Conservation (phyloP, 2,329 filamentous ascomycete genomes). For the Albifimbria verrucaria region DNA sequence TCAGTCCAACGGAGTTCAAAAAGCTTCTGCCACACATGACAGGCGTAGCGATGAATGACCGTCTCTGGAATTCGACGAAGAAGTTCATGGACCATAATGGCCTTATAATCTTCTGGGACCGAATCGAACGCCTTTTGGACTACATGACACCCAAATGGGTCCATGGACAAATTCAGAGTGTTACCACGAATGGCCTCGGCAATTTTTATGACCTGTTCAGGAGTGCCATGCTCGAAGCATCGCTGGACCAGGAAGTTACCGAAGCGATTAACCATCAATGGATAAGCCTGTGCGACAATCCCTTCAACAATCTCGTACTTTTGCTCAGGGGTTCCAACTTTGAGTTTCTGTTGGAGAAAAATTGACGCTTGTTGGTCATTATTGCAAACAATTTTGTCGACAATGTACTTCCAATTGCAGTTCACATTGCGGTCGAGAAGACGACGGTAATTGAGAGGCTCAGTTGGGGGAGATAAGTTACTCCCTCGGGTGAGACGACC, state of each 20-base stretch:
- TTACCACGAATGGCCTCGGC: conserved; percentile 92
- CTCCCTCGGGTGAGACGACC: conserved; percentile 52
- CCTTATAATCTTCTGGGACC: conserved; percentile 96
- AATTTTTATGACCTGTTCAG: conserved; percentile 92
- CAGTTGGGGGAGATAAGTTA: conserved; percentile 83
- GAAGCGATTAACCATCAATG: conserved; percentile 97
- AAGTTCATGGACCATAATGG: conserved; percentile 97
- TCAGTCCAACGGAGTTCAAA: conserved; percentile 97
- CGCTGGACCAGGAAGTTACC: conserved; percentile 98
- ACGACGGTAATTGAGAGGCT: conserved; percentile 94
- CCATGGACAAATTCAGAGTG: conserved; percentile 93
- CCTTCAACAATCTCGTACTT: conserved; percentile 97
- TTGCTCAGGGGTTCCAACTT: conserved; percentile 90
- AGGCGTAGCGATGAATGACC: conserved; percentile 96
- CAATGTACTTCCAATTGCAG: conserved; percentile 99
- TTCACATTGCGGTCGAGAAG: conserved; percentile 93
- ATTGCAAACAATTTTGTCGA: conserved; percentile 98
- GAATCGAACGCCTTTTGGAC: conserved; percentile 98
- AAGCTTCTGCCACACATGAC: conserved; percentile 99
- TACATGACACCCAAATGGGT: conserved; percentile 96
- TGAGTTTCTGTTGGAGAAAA: conserved; percentile 97
- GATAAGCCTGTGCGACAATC: conserved; percentile 91
- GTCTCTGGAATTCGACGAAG: conserved; percentile 94
- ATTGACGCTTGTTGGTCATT: conserved; percentile 99
- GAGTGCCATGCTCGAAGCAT: conserved; percentile 96